These are phyloP conservation scores for Pythium periplocum DNA, from an alignment of 352 stramenopile genomes.

Conservation along the genomic window DNA sequence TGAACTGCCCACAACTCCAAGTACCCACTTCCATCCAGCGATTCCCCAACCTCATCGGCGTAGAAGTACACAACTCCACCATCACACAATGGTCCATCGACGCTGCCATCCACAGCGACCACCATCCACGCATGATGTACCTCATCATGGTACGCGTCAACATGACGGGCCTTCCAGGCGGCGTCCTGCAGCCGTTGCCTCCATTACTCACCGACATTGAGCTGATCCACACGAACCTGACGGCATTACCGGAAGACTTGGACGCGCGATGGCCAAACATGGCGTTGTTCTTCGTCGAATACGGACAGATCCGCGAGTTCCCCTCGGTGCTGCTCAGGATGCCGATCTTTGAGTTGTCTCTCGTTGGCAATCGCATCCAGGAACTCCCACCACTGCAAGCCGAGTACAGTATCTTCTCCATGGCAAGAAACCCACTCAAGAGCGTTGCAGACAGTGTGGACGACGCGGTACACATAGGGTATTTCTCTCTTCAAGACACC, in stretches of 20 bases:
- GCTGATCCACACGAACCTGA: constrained; percentile 17
- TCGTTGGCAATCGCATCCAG: constrained; percentile 19
- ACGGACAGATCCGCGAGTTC: constrained; percentile 7
- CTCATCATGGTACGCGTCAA: constrained; percentile 15
- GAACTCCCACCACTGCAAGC: background rate
- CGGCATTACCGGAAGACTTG: constrained; percentile 12
- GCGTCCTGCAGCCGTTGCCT: constrained; percentile 13
- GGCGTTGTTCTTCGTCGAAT: constrained; percentile 20
- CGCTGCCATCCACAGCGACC: constrained; percentile 5
- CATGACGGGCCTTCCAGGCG: constrained; percentile 11
- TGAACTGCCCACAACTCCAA: constrained; percentile 15
- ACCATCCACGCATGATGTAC: constrained; percentile 13
- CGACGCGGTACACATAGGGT: background rate
- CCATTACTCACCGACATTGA: constrained; percentile 18
- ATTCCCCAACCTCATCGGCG: constrained; percentile 15
- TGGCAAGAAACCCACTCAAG: constrained; percentile 9
- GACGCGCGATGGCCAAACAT: constrained; percentile 9
- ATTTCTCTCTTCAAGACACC: constrained; percentile 5
- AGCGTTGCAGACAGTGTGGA: constrained; percentile 1
- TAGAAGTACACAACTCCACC: constrained; percentile 25
- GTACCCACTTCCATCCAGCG: constrained; percentile 11
- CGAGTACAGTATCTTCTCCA: constrained; percentile 6
- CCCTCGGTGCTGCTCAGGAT: constrained; percentile 7
- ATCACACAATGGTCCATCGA: constrained; percentile 12
- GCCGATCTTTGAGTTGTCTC: constrained; percentile 11